Base-by-base conservation (phyloP, 2,329 filamentous ascomycete species). In the Fusarium sp. region DNA sequence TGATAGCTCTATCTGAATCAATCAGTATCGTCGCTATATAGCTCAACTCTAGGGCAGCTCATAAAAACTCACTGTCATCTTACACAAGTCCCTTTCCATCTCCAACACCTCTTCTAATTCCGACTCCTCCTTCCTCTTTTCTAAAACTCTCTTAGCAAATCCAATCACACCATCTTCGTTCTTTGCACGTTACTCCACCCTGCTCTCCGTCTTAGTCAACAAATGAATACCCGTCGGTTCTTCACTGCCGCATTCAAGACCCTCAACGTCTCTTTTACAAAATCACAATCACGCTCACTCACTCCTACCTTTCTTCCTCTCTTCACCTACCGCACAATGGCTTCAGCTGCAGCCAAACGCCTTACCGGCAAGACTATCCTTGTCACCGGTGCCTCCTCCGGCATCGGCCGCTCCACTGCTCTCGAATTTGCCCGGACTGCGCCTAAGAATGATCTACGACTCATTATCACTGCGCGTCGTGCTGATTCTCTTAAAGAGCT, bases 351-450 rank as follows among this genome's bases (percentile, higher is more conserved):
- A 81, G 86, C 86, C 68, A 91, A 93, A 80, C 94, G 95, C 83
- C 92, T 99, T 64, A 87, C 91, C 75, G 94, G 94, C 86, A 98
- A 98, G 84, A 98, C 94, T 6, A 85, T 98, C 62, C 81, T 98
- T 59, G 88, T 99, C 68, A 98, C 96, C 7, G 96, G 96, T 58
- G 96, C 96, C 33, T 96, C 92, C 6, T 97, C 93, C 20, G 96
- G 96, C 66, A 98, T 99, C 80, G 96, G 96, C 26, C 88, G 86
- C 57, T 88, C 87, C 73, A 91, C 88, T 18, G 96, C 95, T n/a
- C 83, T 96, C 70, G 96, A 98, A 80, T 99, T 98, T 77, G 96
- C 96, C 28, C 89, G 93, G 59, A 95, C 94, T 3, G 87, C 91
- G 23, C 93, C 93, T 9, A 86, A 89, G 57, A 85, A 90, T 76